A percentile compares a stretch with the other conserved stretches of the same genome.
These are phyloP conservation scores for Flammula alnicola DNA, from an alignment of 1,284 basidiomycete species.

Conservation along the genomic window DNA sequence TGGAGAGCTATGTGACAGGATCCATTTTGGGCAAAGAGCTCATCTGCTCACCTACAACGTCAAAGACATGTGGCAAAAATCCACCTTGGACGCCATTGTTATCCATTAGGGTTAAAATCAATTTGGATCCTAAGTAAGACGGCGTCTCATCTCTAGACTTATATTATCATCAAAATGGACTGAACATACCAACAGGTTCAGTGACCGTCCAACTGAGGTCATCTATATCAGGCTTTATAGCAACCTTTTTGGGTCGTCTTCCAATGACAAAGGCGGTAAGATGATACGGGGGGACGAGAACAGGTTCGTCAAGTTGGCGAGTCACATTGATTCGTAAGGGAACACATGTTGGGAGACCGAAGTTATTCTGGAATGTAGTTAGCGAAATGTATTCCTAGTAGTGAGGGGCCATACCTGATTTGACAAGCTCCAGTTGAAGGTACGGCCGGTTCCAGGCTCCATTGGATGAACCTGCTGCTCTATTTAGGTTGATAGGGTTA, in stretches of 20 bases:
- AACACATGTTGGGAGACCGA: background rate
- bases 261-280: background rate
- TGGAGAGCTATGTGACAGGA: background rate
- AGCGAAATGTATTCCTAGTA: background rate
- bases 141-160: background rate
- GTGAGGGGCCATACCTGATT: slow-evolving; percentile 1
- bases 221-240: background rate
- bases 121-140: background rate
- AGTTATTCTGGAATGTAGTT: background rate
- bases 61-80: slow-evolving; percentile 1
- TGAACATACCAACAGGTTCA: background rate
- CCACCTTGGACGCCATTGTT: background rate
- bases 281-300: background rate
- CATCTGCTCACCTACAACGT: slow-evolving; percentile 5
- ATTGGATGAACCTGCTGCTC: background rate
- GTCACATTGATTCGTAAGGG: background rate
- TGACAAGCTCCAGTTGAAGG: slow-evolving; percentile 2
- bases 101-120: background rate
- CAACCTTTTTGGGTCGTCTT: background rate
- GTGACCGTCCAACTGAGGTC: background rate
- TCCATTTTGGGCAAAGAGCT: background rate
- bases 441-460: background rate
- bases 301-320: background rate
- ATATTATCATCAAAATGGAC: background rate
- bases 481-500: no score